Conservation (phyloP, 495 filamentous ascomycete species). For the Aspergillus indologenus region DNA sequence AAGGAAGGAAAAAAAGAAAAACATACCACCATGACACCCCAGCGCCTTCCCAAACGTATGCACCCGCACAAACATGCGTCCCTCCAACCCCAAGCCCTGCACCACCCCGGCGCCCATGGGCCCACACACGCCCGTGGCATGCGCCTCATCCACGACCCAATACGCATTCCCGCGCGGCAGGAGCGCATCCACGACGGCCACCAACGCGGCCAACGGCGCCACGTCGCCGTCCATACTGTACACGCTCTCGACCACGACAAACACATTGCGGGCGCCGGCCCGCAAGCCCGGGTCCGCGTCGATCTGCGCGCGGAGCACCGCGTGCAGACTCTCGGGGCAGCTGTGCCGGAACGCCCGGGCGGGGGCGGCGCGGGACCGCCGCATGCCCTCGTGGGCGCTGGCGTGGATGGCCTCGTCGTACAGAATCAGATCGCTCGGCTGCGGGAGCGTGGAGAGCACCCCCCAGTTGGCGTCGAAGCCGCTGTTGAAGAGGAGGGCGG, state of each 20-base stretch:
- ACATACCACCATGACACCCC: slow-evolving; percentile 55
- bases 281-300: slow-evolving; percentile 28
- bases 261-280: slow-evolving; percentile 40
- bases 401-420: slow-evolving; percentile 77
- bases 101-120: slow-evolving; percentile 63
- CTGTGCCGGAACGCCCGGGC: slow-evolving; percentile 61
- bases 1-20: slow-evolving; percentile 2
- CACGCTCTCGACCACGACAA: slow-evolving; percentile 70
- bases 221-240: slow-evolving; percentile 87
- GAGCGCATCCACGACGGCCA: slow-evolving; percentile 52
- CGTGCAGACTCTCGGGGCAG: slow-evolving; percentile 40
- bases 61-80: slow-evolving; percentile 63
- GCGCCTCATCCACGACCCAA: slow-evolving; percentile 77
- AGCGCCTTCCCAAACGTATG: slow-evolving; percentile 79
- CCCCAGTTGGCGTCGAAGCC: slow-evolving; percentile 76
- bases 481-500: slow-evolving; percentile 71
- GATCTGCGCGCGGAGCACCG: slow-evolving; percentile 37
- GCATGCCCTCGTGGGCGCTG: slow-evolving; percentile 75
- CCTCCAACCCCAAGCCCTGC: slow-evolving; percentile 61
- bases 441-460: slow-evolving; percentile 64
- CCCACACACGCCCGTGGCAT: slow-evolving; percentile 68
- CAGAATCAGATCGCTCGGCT: slow-evolving; percentile 64
- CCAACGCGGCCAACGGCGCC: slow-evolving; percentile 58
- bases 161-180: slow-evolving; percentile 59
- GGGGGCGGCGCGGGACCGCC: slow-evolving; percentile 53